Conservation (phyloP, 768 basidiomycete genomes). For the Panaeolus cyanescens region DNA sequence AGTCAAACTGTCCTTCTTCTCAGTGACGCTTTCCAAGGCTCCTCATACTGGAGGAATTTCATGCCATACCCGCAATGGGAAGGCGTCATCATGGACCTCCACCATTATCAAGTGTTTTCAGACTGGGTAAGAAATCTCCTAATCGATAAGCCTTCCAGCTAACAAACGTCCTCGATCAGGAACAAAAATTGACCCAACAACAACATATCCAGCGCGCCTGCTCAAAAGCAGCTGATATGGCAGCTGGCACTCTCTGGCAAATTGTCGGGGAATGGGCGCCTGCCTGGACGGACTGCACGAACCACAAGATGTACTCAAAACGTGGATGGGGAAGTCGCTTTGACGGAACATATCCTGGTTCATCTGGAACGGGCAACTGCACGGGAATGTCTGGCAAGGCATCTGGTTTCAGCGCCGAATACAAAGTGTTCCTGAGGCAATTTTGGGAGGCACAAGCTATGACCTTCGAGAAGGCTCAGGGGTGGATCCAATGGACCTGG, state of each 20-base stretch:
- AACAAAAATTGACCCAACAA: conserved; percentile 6
- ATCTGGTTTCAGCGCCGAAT: conserved; percentile 67
- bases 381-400: conserved; percentile 67
- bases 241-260: conserved; percentile 66
- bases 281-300: conserved; percentile 73
- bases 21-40: conserved; percentile 77
- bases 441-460: conserved; percentile 85
- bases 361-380: conserved; percentile 65
- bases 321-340: conserved; percentile 69
- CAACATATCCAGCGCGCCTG: conserved; percentile 67
- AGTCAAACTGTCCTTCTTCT: conserved; percentile 68
- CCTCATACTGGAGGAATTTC: conserved; percentile 69
- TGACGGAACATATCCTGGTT: conserved; percentile 65
- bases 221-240: conserved; percentile 39
- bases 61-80: conserved; percentile 47
- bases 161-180: background rate
- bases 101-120: conserved; percentile 76
- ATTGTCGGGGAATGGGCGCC: conserved; percentile 89
- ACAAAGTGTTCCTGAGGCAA: conserved; percentile 79
- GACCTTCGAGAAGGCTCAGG: conserved; percentile 64
- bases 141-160: background rate
- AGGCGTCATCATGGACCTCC: conserved; percentile 78
- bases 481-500: conserved; percentile 86
- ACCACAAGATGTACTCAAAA: conserved; percentile 71
- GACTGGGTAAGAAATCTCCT: conserved; percentile 39